Conservation (phyloP, 176 grass and related monocot species). For the Phoenix roebelenii region DNA sequence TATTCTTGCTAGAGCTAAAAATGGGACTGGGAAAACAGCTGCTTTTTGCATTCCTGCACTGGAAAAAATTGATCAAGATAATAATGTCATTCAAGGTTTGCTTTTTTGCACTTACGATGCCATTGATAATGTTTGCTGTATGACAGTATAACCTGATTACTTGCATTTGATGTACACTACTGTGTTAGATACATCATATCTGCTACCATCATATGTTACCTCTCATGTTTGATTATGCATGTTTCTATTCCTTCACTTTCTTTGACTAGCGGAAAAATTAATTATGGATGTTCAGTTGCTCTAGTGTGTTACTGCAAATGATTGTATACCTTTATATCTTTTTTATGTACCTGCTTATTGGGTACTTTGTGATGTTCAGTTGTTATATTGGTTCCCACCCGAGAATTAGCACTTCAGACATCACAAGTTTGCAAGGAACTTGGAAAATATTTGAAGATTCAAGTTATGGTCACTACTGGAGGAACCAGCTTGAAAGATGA, state of each 20-base stretch:
- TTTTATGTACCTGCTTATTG: background rate
- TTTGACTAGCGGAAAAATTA: too few species aligned
- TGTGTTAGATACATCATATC: too few species aligned
- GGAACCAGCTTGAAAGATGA: slow-evolving; percentile 95
- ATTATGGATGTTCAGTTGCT: too few species aligned
- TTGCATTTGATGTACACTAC: too few species aligned
- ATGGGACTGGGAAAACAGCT: slow-evolving; percentile 91
- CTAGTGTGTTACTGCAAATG: too few species aligned
- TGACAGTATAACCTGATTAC: too few species aligned
- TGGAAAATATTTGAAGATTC: slow-evolving; percentile 77
- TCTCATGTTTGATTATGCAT: too few species aligned
- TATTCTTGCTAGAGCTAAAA: slow-evolving; percentile 98
- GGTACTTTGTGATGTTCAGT: slow-evolving; percentile 32
- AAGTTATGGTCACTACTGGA: slow-evolving; percentile 96
- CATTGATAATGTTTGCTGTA: slow-evolving; percentile 4
- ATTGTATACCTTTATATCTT: background rate
- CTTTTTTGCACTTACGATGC: background rate
- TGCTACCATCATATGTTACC: too few species aligned
- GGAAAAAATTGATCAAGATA: slow-evolving; percentile 94
- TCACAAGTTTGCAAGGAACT: slow-evolving; percentile 99
- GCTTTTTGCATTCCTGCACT: slow-evolving; percentile 94
- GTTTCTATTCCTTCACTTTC: too few species aligned
- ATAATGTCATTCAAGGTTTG: slow-evolving; percentile 92
- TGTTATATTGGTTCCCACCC: slow-evolving; percentile 95
- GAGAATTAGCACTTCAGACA: slow-evolving; percentile 92